Evolutionary conservation across 495 filamentous ascomycete species (phyloP).

Genomic region (Lepraria neglecta): DNA sequence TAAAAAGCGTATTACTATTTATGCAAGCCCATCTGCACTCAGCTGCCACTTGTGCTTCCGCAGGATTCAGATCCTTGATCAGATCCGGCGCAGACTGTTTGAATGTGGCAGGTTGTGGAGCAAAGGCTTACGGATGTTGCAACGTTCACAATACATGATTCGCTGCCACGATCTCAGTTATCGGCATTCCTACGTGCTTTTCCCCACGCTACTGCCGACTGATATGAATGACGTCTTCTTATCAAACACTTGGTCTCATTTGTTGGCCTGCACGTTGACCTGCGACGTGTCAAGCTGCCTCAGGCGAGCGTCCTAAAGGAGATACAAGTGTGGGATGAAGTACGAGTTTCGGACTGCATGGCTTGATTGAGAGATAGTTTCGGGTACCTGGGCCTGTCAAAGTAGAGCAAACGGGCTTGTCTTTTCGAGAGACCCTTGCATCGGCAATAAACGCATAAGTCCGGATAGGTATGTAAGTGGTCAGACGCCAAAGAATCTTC

Average conservation of each 20-base stretch:
- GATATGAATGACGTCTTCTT: slow-evolving; percentile 7
- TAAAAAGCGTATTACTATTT: neutral
- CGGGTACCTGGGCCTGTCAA: slow-evolving; percentile 17
- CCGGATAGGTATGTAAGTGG: neutral
- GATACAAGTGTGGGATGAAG: neutral
- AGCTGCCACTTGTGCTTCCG: slow-evolving; percentile 11
- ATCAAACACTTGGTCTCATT: slow-evolving; percentile 6
- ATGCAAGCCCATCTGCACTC: slow-evolving; percentile 8
- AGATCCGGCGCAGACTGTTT: slow-evolving; percentile 1
- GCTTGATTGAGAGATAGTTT: slow-evolving; percentile 4
- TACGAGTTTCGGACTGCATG: neutral
- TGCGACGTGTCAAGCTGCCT: slow-evolving; percentile 7
- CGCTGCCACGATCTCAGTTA: slow-evolving; percentile 7
- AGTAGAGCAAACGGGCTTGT: neutral
- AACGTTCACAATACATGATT: neutral
- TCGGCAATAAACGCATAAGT: slow-evolving; percentile 1
- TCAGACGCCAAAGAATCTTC: neutral
- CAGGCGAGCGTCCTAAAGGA: neutral
- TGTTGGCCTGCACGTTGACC: neutral
- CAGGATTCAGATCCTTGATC: slow-evolving; percentile 5
- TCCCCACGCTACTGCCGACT: slow-evolving; percentile 17
- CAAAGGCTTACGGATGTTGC: neutral
- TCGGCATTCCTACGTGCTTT: neutral
- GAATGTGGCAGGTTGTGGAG: slow-evolving; percentile 8
- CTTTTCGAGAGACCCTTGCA: neutral